Conservation (phyloP, 1,139 yeast species). For the Protomyces lactucae-debilis region DNA sequence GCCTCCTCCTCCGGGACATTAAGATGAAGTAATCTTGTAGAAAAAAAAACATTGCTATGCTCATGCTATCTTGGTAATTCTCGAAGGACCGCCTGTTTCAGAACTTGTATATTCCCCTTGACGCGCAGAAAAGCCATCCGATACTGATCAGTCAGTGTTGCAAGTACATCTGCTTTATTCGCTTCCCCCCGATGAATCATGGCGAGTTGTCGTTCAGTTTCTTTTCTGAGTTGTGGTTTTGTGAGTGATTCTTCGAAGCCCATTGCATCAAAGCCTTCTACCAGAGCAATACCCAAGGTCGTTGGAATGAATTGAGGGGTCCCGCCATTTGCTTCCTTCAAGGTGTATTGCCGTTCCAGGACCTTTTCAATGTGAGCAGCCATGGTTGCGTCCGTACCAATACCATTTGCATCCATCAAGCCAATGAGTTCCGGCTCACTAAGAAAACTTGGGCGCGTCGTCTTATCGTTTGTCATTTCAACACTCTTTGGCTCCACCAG, state of each 20-base stretch:
- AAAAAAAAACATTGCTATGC: neutral
- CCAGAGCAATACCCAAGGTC: slow-evolving; percentile 75
- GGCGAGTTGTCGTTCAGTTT: slow-evolving; percentile 63
- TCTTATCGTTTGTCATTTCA: slow-evolving; percentile 64
- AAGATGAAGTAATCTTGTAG: neutral
- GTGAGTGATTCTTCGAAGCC: slow-evolving; percentile 71
- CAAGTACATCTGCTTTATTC: slow-evolving; percentile 53
- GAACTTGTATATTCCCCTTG: slow-evolving; percentile 12
- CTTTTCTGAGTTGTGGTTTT: slow-evolving; percentile 80
- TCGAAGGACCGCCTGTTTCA: slow-evolving; percentile 16
- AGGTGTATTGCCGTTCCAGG: slow-evolving; percentile 59
- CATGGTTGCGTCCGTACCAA: slow-evolving; percentile 98
- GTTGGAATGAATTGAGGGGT: slow-evolving; percentile 59
- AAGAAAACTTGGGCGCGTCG: slow-evolving; percentile 73
- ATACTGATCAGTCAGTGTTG: slow-evolving; percentile 56
- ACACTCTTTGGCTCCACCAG: slow-evolving; percentile 51
- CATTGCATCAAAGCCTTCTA: slow-evolving; percentile 79
- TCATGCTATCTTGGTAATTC: neutral
- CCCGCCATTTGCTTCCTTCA: slow-evolving; percentile 40
- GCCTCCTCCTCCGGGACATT: neutral
- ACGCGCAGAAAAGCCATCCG: slow-evolving; percentile 43
- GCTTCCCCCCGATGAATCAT: slow-evolving; percentile 63
- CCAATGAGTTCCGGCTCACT: slow-evolving; percentile 91
- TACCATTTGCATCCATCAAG: slow-evolving; percentile 93
- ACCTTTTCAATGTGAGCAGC: slow-evolving; percentile 95